A percentile compares a stretch with the other conserved stretches of the same genome.
phyloP scores from a whole-genome alignment of 2,329 filamentous ascomycete species.

The Colletotrichum chrysophilum region DNA sequence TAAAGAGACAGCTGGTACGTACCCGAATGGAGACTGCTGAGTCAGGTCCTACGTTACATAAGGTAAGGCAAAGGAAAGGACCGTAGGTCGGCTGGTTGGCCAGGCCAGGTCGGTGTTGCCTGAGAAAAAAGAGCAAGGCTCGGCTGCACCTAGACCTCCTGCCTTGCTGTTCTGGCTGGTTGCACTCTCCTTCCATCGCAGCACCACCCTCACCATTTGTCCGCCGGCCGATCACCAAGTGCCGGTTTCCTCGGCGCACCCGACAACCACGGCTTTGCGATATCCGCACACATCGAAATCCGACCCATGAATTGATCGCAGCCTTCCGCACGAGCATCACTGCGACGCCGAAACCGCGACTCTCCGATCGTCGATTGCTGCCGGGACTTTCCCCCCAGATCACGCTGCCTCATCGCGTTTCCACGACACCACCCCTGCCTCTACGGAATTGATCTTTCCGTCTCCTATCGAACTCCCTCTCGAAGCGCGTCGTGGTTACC shows the following conservation, averaged over 20 bases:
- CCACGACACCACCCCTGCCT: conserved; percentile 1
- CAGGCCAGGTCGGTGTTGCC: not conserved
- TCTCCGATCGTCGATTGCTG: conserved; percentile 2
- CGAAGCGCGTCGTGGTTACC: not conserved
- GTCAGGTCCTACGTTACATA: not conserved
- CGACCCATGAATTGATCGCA: not conserved
- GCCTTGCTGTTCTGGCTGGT: conserved; percentile 1
- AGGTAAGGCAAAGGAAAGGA: not conserved
- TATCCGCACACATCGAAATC: not conserved
- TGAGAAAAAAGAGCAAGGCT: conserved; percentile 15
- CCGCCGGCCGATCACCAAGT: not conserved
- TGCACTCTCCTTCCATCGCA: conserved; percentile 12
- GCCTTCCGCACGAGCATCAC: not conserved
- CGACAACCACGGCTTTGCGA: not conserved
- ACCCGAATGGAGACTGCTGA: not conserved
- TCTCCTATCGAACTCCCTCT: not conserved
- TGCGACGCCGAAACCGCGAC: not conserved
- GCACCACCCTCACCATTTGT: not conserved
- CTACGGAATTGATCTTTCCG: not conserved
- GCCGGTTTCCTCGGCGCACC: not conserved
- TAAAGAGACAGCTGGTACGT: not conserved
- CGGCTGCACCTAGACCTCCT: conserved; percentile 10
- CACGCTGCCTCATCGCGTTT: conserved; percentile 6
- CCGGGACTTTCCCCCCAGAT: not conserved
- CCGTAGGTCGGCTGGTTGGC: not conserved